phyloP scores from a whole-genome alignment of 345 rosid genomes.

The Heritiera littoralis region DNA sequence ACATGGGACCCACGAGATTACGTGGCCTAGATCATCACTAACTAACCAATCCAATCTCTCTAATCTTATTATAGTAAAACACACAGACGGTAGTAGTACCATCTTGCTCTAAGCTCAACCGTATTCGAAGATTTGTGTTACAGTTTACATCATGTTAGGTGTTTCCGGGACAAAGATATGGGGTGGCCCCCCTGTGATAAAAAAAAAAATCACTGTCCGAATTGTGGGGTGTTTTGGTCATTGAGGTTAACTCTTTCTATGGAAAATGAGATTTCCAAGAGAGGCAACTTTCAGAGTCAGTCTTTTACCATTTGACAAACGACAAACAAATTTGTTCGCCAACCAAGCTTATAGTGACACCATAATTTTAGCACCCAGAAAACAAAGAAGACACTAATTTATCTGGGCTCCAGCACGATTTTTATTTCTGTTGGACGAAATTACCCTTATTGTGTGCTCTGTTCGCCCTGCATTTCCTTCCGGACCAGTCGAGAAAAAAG shows the following conservation, averaged over 20 bases:
- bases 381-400: constrained; percentile 20
- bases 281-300: constrained; percentile 7
- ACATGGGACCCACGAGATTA: constrained; percentile 16
- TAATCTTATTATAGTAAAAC: too few relatives aligned
- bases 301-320: constrained; percentile 36
- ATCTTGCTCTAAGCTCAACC: not conserved
- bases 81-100: not conserved
- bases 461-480: not conserved
- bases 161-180: constrained; percentile 48
- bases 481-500: not conserved
- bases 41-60: not conserved
- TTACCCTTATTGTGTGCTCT: constrained; percentile 1
- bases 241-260: not conserved
- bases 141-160: constrained; percentile 16
- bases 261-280: constrained; percentile 32
- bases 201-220: not conserved
- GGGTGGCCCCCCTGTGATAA: constrained; percentile 25
- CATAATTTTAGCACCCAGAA: not conserved
- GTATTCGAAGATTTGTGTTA: not conserved
- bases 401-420: constrained; percentile 31
- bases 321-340: constrained; percentile 51
- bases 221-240: constrained; percentile 32
- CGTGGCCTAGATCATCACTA: not conserved
- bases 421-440: constrained; percentile 15
- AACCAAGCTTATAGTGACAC: constrained; percentile 37